phyloP scores from a whole-genome alignment of 73 alveolate genomes.

The Stentor coeruleus region DNA sequence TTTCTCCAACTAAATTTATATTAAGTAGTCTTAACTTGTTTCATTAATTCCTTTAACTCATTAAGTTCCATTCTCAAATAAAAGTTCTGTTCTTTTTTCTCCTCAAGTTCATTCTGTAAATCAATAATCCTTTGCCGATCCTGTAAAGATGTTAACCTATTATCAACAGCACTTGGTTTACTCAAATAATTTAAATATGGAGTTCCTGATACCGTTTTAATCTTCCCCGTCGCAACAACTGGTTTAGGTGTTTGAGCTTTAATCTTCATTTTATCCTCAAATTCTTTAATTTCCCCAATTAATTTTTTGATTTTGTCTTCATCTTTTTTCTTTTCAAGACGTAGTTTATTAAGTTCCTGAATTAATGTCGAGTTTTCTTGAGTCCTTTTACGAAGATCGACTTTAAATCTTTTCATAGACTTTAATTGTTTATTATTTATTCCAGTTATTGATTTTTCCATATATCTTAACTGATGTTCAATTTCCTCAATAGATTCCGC shows the following conservation, averaged over 20 bases:
- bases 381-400: conserved; percentile 76
- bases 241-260: not conserved
- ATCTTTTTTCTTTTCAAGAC: conserved; percentile 20
- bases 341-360: conserved; percentile 66
- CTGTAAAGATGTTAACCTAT: not conserved
- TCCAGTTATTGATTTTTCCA: conserved; percentile 73
- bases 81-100: conserved; percentile 18
- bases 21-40: not conserved
- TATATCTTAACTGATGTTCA: conserved; percentile 71
- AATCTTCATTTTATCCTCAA: not conserved
- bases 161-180: conserved; percentile 9
- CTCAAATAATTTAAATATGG: not conserved
- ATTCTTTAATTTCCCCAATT: not conserved
- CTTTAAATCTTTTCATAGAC: conserved; percentile 67
- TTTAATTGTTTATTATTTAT: conserved; percentile 72
- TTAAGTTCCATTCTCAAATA: conserved; percentile 27
- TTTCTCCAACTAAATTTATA: no score
- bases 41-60: not conserved
- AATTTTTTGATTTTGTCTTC: conserved; percentile 5
- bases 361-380: conserved; percentile 72
- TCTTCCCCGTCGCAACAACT: not conserved
- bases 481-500: conserved; percentile 81
- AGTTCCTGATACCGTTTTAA: not conserved
- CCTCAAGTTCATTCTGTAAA: conserved; percentile 22
- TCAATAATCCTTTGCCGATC: conserved; percentile 26